phyloP scores from a whole-genome alignment of 345 rosid genomes.

The Hypericum perforatum region DNA sequence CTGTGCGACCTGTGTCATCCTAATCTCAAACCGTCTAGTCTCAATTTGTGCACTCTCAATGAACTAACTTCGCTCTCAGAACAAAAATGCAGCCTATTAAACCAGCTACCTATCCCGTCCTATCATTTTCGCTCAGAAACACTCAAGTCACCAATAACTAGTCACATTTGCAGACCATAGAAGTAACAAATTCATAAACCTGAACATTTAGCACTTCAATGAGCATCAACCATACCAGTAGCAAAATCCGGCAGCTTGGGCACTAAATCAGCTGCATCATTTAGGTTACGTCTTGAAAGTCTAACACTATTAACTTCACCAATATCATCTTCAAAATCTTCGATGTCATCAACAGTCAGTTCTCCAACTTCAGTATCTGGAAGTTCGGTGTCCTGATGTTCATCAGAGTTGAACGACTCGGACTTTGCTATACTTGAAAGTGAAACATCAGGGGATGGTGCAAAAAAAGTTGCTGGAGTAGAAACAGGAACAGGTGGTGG shows the following conservation, averaged over 20 bases:
- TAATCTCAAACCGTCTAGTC: too few species aligned
- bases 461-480: slow-evolving; percentile 23
- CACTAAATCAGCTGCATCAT: slow-evolving; percentile 63
- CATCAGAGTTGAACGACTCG: slow-evolving; percentile 55
- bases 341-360: slow-evolving; percentile 96
- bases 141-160: too few species aligned
- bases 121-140: too few species aligned
- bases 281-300: slow-evolving; percentile 58
- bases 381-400: too few species aligned
- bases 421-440: slow-evolving; percentile 20
- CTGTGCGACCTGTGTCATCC: too few species aligned
- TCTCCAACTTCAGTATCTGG: slow-evolving; percentile 39
- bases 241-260: slow-evolving; percentile 71
- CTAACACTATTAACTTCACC: slow-evolving; percentile 60
- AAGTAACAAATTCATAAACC: too few species aligned
- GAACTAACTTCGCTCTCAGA: too few species aligned
- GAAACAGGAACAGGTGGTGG: slow-evolving; percentile 61
- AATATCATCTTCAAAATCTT: slow-evolving; percentile 74
- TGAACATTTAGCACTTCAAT: too few species aligned
- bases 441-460: slow-evolving; percentile 28
- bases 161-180: too few species aligned
- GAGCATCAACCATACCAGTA: slow-evolving; percentile 41
- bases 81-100: too few species aligned
- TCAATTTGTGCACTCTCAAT: too few species aligned
- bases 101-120: too few species aligned